Evolutionary conservation across 1,284 basidiomycete genomes (phyloP), one percentile per base, ranked within the genome.

Genomic region (Trichosporon coremiiforme): DNA sequence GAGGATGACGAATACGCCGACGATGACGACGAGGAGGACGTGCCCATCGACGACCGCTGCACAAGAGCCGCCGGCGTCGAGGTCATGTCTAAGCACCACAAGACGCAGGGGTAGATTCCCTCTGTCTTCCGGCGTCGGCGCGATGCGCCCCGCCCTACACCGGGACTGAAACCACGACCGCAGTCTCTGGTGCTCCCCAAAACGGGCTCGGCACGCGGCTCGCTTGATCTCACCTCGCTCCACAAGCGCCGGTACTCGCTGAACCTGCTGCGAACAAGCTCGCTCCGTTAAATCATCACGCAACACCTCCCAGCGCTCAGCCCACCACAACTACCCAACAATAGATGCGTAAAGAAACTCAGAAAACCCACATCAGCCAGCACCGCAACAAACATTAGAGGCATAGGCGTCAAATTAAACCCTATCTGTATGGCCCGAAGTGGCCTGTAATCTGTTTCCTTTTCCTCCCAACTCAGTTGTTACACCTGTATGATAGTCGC

Each of bases 11-110:
- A 81, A 55, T 76, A 76, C 69, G 77, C 77, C 15, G 76, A 78
- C 41, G 81, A 82, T 57, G 78, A 78, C 9, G 79, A 82, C 33
- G 79, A 80, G 29, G 80, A 81, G 35, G 77, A 79, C 13, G 73
- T 62, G 29, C 57, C 57, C 15, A 62, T 62, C 57, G 57, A 62
- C 57, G 57, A 62, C 57, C 57, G 57, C 31, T 62, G 57, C 57
- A 62, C 57, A 31, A 31, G 57, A 17, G 57, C 57, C 33, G 57
- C 57, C 57, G 57, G 57, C 57, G 57, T 62, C 57, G 57, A 62
- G 57, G 57, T 62, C 57, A 62, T 62, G 57, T 8, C 57, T 2
- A 62, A 62, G 57, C 57, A 62, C 57, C 57, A 33, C 57, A 33
- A 33, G 57, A 62, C 17, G 6, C 57, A 33, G 57, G 57, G 29